These are phyloP conservation scores for Septoria linicola DNA, from an alignment of 2,329 filamentous ascomycete genomes.

Conservation along the genomic window DNA sequence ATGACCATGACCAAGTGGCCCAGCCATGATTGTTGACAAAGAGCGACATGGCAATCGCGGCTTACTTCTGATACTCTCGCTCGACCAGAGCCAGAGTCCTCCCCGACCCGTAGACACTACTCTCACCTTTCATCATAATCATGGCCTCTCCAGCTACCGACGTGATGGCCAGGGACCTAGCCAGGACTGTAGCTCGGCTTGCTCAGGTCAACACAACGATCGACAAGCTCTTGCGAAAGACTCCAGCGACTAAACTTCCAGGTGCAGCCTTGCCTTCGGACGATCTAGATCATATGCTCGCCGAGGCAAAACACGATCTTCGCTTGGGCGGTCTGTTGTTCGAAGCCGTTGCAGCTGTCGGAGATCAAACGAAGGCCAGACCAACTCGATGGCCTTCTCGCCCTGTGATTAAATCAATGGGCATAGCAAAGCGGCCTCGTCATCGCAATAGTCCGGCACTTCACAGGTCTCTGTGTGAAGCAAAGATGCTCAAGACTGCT, in stretches of 20 bases:
- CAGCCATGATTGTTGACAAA: too few relatives aligned
- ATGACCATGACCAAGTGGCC: too few relatives aligned
- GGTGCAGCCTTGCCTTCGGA: neutral
- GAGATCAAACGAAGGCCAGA: neutral
- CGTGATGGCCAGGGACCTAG: too few relatives aligned
- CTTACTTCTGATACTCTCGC: too few relatives aligned
- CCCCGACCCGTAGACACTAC: neutral
- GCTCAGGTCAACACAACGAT: slow-evolving; percentile 10
- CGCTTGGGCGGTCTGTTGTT: slow-evolving; percentile 7
- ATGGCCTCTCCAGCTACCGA: neutral
- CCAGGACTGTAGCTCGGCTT: slow-evolving; percentile 1
- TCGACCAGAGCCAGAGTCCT: too few relatives aligned
- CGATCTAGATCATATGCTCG: slow-evolving; percentile 1
- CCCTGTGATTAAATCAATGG: neutral
- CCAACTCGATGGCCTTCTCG: neutral
- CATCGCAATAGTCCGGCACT: neutral
- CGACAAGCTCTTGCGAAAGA: neutral
- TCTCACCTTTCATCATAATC: too few relatives aligned
- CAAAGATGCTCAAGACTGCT: slow-evolving; percentile 1
- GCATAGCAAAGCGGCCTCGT: slow-evolving; percentile 5
- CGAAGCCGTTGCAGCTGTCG: slow-evolving; percentile 2
- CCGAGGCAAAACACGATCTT: slow-evolving; percentile 7
- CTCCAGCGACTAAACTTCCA: neutral
- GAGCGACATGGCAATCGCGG: too few relatives aligned
- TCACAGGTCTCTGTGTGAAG: neutral